Base-by-base conservation (phyloP, 1,139 yeast species). In the Candida sp. region DNA sequence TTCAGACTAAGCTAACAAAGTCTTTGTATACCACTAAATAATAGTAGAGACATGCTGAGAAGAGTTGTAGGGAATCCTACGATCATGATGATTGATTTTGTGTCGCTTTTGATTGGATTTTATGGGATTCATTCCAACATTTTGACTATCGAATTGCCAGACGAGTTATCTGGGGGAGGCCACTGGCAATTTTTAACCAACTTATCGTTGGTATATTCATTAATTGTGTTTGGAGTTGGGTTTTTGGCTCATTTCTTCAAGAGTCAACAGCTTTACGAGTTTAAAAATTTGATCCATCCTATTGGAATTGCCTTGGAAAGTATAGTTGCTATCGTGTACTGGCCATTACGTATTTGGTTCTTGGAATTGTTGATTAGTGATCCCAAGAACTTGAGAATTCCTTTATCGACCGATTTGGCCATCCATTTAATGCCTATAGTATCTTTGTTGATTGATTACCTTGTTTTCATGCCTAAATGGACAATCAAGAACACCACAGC, bases 151-250 rank as follows among this genome's bases (percentile, higher is more conserved):
- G 50, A 51, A 30, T 48, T 63, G 23, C 88, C 90, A 0, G 66
- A 61, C 1, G 68, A 65, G 39, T 60, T 84, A 33, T 64, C 54
- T 4, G 60, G 61, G 9, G 90, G 81, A 0, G 91, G 91, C 1
- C 84, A 75, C 45, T 76, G 76, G 66, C 90, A 84, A 57, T 84
- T 84, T 57, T 66, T 84, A 40, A 84, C 93, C 11, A 84, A 82
- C 56, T 57, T 83, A 9, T 77, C 86, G 38, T 63, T 84, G 21
- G 60, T 62, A 0, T 62, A 74, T 30, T 75, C 87, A 1, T 51
- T 81, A 11, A 48, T 73, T 4, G 76, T 76, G 37, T 75, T 74
- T 45, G 42, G 52, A 1, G 29, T 75, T 21, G 80, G 79, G 2
- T 51, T 68, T 5, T n/a, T 65, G 1, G 69, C 74, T 19, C 81